A percentile compares a stretch with the other conserved stretches of the same genome.
Conservation (phyloP, 306 rosid genomes). For the Adenanthera pavonina region DNA sequence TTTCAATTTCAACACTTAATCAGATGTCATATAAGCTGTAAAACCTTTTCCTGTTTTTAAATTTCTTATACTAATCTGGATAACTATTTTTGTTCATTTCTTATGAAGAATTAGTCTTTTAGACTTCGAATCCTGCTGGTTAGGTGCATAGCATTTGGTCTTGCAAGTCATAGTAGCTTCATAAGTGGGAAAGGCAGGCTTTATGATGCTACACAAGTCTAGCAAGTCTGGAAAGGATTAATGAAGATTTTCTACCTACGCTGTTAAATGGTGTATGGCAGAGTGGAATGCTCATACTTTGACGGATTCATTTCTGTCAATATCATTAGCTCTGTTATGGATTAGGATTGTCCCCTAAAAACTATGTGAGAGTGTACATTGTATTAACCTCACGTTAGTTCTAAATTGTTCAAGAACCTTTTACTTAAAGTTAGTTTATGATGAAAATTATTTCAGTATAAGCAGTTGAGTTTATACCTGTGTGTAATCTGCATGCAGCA, state of each 20-base stretch:
- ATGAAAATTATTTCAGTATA: constrained; percentile 17
- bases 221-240: too few relatives aligned
- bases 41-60: too few relatives aligned
- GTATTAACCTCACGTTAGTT: neutral
- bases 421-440: constrained; percentile 16
- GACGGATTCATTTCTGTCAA: neutral
- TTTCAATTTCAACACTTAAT: too few relatives aligned
- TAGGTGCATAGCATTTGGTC: too few relatives aligned
- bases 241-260: neutral
- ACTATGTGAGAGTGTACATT: neutral
- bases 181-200: too few relatives aligned
- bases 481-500: constrained; percentile 63
- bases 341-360: neutral
- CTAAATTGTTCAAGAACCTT: neutral
- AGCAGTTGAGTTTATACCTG: constrained; percentile 29
- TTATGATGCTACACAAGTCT: too few relatives aligned
- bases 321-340: neutral
- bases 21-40: too few relatives aligned
- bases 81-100: too few relatives aligned
- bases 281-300: neutral
- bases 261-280: neutral
- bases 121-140: too few relatives aligned
- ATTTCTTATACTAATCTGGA: too few relatives aligned
- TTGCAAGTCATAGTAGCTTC: too few relatives aligned
- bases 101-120: too few relatives aligned